Evolutionary conservation across 2,329 filamentous ascomycete species (phyloP).

Genomic region (Fusarium odoratissimum): DNA sequence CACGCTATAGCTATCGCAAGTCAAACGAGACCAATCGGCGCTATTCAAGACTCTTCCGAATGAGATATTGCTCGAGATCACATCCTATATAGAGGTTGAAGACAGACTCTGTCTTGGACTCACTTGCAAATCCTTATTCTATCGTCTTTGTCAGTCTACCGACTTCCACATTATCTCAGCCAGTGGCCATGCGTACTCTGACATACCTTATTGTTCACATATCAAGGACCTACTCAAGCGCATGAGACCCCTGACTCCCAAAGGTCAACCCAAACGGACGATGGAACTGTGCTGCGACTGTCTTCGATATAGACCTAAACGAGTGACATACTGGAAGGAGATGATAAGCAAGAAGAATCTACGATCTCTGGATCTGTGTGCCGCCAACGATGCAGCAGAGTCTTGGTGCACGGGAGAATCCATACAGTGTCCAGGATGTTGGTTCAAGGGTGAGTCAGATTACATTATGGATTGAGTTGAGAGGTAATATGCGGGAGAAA

Average conservation of each 20-base stretch:
- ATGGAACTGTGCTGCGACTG: neutral
- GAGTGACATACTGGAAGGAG: neutral
- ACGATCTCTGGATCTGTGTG: neutral
- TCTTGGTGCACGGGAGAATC: neutral
- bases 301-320: neutral
- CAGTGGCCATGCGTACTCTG: neutral
- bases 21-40: too few species aligned
- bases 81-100: too few species aligned
- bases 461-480: neutral
- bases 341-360: neutral
- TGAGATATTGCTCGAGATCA: too few species aligned
- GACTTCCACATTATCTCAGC: neutral
- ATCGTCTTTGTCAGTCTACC: neutral
- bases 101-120: too few species aligned
- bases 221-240: neutral
- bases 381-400: neutral
- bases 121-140: neutral
- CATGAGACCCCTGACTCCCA: neutral
- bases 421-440: neutral
- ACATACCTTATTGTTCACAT: neutral
- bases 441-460: neutral
- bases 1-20: too few species aligned
- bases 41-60: too few species aligned
- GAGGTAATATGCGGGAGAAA: neutral
- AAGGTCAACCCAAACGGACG: neutral